Conservation (phyloP, 345 rosid species). For the Hibiscus syriacus region DNA sequence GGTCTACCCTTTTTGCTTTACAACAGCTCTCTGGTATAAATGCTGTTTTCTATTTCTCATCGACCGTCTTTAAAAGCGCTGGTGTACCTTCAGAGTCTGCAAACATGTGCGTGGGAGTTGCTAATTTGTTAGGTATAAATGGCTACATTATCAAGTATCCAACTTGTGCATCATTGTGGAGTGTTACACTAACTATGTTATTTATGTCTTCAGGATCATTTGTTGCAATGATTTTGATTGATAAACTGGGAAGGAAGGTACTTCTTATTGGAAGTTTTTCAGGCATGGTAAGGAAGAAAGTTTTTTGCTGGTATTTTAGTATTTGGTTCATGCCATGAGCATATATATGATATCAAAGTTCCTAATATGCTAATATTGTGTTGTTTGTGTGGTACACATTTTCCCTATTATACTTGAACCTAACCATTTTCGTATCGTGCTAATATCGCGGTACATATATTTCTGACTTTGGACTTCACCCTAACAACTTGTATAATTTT, state of each 20-base stretch:
- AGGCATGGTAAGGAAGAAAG: constrained; percentile 61
- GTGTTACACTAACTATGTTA: constrained; percentile 11
- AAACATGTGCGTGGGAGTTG: constrained; percentile 69
- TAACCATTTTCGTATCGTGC: neutral
- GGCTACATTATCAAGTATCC: constrained; percentile 1
- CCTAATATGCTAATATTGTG: neutral
- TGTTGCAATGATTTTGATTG: constrained; percentile 79
- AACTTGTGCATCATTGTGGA: constrained; percentile 11
- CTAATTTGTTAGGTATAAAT: constrained; percentile 67
- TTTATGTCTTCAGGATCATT: constrained; percentile 48
- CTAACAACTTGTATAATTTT: neutral
- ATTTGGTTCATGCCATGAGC: neutral
- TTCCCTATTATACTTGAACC: neutral
- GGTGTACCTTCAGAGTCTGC: constrained; percentile 87
- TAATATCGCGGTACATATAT: neutral
- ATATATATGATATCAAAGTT: neutral
- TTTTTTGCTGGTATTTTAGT: neutral
- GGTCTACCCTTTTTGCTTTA: constrained; percentile 86
- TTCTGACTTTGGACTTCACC: neutral
- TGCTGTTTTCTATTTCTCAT: constrained; percentile 92
- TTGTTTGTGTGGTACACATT: neutral
- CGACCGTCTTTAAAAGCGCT: constrained; percentile 82
- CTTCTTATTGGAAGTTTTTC: constrained; percentile 85
- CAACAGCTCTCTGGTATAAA: constrained; percentile 98
- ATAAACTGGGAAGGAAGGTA: constrained; percentile 80